These are phyloP conservation scores for Linaria vulgaris DNA, from an alignment of 257 asterid genomes.

Conservation along the genomic window DNA sequence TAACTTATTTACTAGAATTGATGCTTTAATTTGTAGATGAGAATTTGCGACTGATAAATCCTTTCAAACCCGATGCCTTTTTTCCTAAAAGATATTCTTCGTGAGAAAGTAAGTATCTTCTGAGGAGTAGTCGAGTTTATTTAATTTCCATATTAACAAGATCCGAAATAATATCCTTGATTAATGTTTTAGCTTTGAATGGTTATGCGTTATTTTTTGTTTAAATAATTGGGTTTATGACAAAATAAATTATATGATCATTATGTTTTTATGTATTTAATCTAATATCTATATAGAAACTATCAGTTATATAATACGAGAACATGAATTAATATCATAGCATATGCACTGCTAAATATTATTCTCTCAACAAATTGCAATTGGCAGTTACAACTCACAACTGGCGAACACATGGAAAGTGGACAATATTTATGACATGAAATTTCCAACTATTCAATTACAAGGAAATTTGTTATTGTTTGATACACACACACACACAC, in stretches of 20 bases:
- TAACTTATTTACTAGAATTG: slow-evolving; percentile 1
- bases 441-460: slow-evolving; percentile 14
- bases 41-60: slow-evolving; percentile 11
- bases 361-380: slow-evolving; percentile 23
- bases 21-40: slow-evolving; percentile 33
- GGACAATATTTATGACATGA: slow-evolving; percentile 10
- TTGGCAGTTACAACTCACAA: slow-evolving; percentile 33
- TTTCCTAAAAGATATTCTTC: slow-evolving; percentile 19
- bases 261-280: no score
- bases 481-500: neutral
- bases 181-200: no score
- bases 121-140: slow-evolving; percentile 13
- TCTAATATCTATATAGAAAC: no score
- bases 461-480: slow-evolving; percentile 21
- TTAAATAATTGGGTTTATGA: no score
- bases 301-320: no score
- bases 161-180: no score
- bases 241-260: no score
- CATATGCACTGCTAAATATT: neutral
- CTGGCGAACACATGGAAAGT: slow-evolving; percentile 59
- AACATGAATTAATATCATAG: no score
- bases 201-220: no score
- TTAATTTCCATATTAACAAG: slow-evolving; percentile 4
- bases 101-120: slow-evolving; percentile 18
- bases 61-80: slow-evolving; percentile 21